Percentiles rank a stretch among this genome's conserved stretches.
These are phyloP conservation scores for Solanum etuberosum DNA, from an alignment of 257 asterid genomes.

Conservation along the genomic window DNA sequence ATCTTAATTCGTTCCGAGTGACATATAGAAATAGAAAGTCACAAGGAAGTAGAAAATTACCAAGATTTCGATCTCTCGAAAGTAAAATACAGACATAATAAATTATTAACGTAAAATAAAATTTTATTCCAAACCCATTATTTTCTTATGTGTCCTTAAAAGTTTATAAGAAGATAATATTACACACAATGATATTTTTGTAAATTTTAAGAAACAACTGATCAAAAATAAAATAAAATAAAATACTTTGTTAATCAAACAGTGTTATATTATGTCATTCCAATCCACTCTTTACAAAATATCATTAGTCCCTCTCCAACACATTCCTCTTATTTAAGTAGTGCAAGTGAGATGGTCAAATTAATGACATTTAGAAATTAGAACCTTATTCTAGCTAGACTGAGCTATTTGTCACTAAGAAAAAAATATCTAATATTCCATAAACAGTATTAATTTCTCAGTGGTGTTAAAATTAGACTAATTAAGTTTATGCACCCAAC, in stretches of 20 bases:
- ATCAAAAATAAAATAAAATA: not conserved
- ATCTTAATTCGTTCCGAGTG: too few species aligned
- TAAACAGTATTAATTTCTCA: not conserved
- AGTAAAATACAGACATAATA: too few species aligned
- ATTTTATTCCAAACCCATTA: too few species aligned
- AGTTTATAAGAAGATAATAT: too few species aligned
- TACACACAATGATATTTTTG: not conserved
- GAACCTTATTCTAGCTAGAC: not conserved
- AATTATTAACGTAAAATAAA: too few species aligned
- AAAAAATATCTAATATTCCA: not conserved
- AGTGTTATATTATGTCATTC: not conserved
- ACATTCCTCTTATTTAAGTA: not conserved
- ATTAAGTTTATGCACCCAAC: not conserved
- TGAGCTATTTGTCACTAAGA: not conserved
- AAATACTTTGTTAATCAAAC: not conserved
- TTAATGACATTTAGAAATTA: not conserved
- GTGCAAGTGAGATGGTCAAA: not conserved
- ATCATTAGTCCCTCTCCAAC: not conserved
- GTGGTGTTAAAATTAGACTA: not conserved
- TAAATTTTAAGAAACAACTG: not conserved
- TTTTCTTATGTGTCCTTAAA: too few species aligned
- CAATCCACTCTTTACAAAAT: not conserved
- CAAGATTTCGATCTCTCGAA: not conserved
- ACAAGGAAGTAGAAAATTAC: too few species aligned
- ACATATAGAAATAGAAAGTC: too few species aligned